Percentiles rank a stretch among this genome's conserved stretches.
Conservation (phyloP, 768 basidiomycete species). For the Tephrocybe sp. region DNA sequence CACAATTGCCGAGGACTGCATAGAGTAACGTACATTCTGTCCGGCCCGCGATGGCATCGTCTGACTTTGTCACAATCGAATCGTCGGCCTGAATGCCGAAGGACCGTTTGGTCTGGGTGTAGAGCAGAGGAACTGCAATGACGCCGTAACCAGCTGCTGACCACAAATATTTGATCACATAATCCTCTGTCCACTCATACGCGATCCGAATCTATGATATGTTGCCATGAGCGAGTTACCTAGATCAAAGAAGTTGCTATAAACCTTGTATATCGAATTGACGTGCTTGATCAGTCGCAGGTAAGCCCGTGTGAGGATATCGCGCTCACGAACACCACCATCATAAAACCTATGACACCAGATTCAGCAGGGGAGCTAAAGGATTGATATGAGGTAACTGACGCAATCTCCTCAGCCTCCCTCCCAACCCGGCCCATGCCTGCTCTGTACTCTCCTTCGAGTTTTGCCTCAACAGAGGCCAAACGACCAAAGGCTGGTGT, state of each 20-base stretch:
- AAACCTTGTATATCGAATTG: conserved; percentile 87
- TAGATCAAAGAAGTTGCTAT: conserved; percentile 8
- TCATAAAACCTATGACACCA: conserved; percentile 74
- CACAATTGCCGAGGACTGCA: too few relatives aligned
- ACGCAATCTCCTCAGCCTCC: conserved; percentile 93
- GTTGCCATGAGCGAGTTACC: neutral
- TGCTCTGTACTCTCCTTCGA: conserved; percentile 90
- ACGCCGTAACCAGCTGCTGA: conserved; percentile 89
- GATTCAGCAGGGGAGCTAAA: neutral
- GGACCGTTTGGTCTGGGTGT: conserved; percentile 54
- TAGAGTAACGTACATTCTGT: conserved; percentile 40
- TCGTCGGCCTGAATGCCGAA: conserved; percentile 27
- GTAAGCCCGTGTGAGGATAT: conserved; percentile 80
- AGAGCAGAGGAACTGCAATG: conserved; percentile 87
- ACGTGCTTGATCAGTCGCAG: conserved; percentile 81
- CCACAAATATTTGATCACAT: conserved; percentile 96
- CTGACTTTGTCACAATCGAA: conserved; percentile 16
- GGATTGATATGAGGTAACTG: conserved; percentile 27
- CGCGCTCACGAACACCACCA: conserved; percentile 80
- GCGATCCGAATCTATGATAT: conserved; percentile 73
- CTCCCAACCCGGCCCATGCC: conserved; percentile 85
- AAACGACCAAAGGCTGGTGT: conserved; percentile 93
- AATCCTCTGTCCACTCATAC: conserved; percentile 96
- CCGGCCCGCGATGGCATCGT: conserved; percentile 44
- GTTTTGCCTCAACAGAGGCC: conserved; percentile 81